Percentiles rank a stretch among this genome's conserved stretches.
phyloP scores from a whole-genome alignment of 148 eudicot genomes.

The Chenopodium quinoa region DNA sequence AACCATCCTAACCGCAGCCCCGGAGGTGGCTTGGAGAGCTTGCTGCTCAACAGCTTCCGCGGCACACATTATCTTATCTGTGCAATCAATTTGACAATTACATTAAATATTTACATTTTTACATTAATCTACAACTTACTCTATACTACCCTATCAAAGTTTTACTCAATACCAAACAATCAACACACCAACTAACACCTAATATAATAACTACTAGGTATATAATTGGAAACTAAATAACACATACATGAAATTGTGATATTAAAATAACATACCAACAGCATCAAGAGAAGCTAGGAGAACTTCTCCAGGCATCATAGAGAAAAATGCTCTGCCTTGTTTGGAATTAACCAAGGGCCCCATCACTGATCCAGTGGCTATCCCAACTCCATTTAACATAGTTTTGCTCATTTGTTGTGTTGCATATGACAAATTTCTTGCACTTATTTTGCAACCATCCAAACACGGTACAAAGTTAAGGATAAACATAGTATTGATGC shows the following conservation, averaged over 20 bases:
- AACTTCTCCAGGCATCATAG: constrained; percentile 88
- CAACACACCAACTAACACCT: too few relatives aligned
- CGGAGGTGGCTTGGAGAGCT: constrained; percentile 69
- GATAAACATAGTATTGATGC: background rate
- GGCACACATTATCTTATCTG: constrained; percentile 75
- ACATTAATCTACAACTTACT: too few relatives aligned
- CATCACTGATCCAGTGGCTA: constrained; percentile 77
- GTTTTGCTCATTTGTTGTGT: constrained; percentile 85
- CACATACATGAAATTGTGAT: background rate
- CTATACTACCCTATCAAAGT: too few relatives aligned
- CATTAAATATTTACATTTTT: background rate
- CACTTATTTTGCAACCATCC: constrained; percentile 34
- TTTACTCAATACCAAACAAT: too few relatives aligned
- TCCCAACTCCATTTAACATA: constrained; percentile 73
- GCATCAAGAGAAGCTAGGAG: constrained; percentile 92
- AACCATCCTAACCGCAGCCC: constrained; percentile 64
- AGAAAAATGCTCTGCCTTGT: constrained; percentile 63
- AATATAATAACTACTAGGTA: too few relatives aligned
- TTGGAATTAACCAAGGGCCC: constrained; percentile 68
- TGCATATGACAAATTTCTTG: constrained; percentile 56
- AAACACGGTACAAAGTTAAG: background rate
- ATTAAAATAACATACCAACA: constrained; percentile 56
- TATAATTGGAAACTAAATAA: too few relatives aligned
- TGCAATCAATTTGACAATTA: background rate
- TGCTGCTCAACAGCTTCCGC: constrained; percentile 92